Evolutionary conservation across 2,329 filamentous ascomycete species (phyloP).

Genomic region (Septoria petroselini): DNA sequence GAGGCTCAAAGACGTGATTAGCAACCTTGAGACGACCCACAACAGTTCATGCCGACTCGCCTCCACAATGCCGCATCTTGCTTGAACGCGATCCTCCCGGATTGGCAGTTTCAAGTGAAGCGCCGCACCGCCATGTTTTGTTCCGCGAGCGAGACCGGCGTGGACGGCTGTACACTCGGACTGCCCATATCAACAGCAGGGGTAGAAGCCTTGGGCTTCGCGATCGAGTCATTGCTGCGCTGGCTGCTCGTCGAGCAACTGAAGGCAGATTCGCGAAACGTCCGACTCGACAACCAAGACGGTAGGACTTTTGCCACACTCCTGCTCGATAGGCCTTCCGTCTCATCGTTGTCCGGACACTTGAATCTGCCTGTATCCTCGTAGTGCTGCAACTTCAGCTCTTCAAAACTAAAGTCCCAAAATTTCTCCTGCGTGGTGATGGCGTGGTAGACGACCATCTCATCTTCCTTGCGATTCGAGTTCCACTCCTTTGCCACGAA

Average conservation of each 20-base stretch:
- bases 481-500: neutral
- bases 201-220: neutral
- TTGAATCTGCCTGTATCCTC: neutral
- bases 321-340: neutral
- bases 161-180: slow-evolving; percentile 44
- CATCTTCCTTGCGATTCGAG: neutral
- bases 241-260: neutral
- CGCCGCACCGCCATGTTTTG: no score
- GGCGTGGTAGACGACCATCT: slow-evolving; percentile 1
- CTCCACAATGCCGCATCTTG: no score
- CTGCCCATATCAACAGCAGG: slow-evolving; percentile 28
- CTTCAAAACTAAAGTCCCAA: slow-evolving; percentile 4
- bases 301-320: slow-evolving; percentile 3
- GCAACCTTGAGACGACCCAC: no score
- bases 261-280: slow-evolving; percentile 3
- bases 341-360: neutral
- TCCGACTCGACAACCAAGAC: slow-evolving; percentile 6
- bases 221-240: neutral
- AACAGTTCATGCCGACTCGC: no score
- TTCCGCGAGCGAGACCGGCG: slow-evolving; percentile 46
- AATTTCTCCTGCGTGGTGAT: neutral
- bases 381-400: slow-evolving; percentile 5
- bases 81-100: no score
- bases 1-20: no score
- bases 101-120: no score